Evolutionary conservation across 164 flowering plant genomes (phyloP).

Genomic region (Paratinospora sagittata): DNA sequence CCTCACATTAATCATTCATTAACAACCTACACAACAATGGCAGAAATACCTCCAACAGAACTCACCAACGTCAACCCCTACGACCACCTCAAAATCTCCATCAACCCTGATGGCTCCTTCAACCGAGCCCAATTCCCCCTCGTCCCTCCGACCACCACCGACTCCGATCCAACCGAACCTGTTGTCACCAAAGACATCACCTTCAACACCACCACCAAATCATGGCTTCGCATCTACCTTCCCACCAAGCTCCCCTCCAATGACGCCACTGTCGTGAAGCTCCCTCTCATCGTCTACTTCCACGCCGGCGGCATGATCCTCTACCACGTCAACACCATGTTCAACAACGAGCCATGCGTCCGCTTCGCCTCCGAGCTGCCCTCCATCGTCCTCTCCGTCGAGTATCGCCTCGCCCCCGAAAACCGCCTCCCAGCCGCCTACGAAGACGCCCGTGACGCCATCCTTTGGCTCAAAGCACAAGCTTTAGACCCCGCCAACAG

Average conservation of each 20-base stretch:
- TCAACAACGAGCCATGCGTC: constrained; percentile 23
- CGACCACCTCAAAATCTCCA: constrained; percentile 24
- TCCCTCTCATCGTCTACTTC: constrained; percentile 51
- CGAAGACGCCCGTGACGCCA: constrained; percentile 46
- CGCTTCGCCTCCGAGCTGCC: constrained; percentile 27
- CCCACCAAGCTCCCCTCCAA: constrained; percentile 42
- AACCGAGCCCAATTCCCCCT: constrained; percentile 27
- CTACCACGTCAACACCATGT: constrained; percentile 14
- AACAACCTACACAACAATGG: no score
- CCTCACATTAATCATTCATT: no score
- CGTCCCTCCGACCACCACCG: constrained; percentile 21
- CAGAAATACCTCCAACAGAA: no score
- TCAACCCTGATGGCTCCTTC: constrained; percentile 47
- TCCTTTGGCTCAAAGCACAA: constrained; percentile 44
- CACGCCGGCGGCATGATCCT: constrained; percentile 46
- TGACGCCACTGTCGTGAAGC: constrained; percentile 42
- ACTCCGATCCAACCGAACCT: constrained; percentile 12
- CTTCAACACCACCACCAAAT: constrained; percentile 26
- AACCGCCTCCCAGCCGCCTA: constrained; percentile 46
- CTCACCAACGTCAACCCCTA: constrained; percentile 25
- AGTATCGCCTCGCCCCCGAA: constrained; percentile 59
- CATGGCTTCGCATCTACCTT: constrained; percentile 40
- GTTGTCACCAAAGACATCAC: constrained; percentile 40
- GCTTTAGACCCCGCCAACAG: constrained; percentile 25
- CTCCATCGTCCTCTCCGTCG: constrained; percentile 38